Evolutionary conservation across 495 filamentous ascomycete genomes (phyloP), one percentile per base, ranked within the genome.

Genomic region (Daldinia vernicosa): DNA sequence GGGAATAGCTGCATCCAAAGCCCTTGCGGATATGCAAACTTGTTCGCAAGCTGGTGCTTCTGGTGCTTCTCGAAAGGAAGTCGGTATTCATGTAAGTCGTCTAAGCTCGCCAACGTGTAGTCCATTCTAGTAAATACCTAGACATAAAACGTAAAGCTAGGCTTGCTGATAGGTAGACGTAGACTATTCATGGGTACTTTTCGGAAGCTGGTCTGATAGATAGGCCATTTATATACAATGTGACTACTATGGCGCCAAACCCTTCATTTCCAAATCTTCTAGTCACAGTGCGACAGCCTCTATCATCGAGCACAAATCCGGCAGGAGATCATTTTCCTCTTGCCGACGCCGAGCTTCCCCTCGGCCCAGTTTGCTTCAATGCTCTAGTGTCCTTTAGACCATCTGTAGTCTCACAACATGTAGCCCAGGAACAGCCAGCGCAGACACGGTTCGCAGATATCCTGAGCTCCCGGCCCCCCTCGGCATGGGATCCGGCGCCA

Each of bases 181-280:
- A 92, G 90, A 85, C 89, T 56, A 87, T 91, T 61, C 86, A 89
- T 27, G 90, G 90, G 4, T 88, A 83, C 78, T 93, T 93, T 75
- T 88, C 89, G n/a, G 77, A 87, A 1, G 74, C 77, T 4, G 90
- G 88, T 6, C 69, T 72, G 9, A 51, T 76, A 1, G 81, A 87
- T 68, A 79, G 85, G 2, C 89, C 89, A 4, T 92, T 88, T 74
- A 76, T 89, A 56, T 92, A 90, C 78, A 78, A 78, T 5, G 84
- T 89, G 9, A 81, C 81, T 8, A 82, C 81, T 17, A 72, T 91
- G 37, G 81, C 87, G 30, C 78, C 87, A 58, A 87, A 89, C 4
- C 80, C 81, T 27, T 83, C 81, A 55, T 91, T 89, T 76, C 83
- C 80, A 75, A 89, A 88, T 19, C 78, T 89, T 8, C 79, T 84